A percentile compares a stretch with the other conserved stretches of the same genome.
Evolutionary conservation across 2,329 filamentous ascomycete species (phyloP).

Genomic region (Stachybotrys elegans): DNA sequence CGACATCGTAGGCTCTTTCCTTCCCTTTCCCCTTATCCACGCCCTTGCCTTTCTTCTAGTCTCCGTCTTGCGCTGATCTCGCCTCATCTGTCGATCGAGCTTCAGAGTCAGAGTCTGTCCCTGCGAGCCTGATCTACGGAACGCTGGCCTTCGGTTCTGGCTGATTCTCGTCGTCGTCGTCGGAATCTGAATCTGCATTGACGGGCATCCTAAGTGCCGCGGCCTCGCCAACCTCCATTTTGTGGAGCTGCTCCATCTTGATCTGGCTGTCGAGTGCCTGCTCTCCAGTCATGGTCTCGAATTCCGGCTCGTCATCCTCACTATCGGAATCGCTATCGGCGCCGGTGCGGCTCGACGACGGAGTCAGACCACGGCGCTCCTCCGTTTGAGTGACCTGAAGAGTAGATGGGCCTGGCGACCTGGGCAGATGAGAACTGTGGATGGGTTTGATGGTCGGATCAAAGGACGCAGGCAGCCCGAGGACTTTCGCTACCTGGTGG

Average conservation of each 20-base stretch:
- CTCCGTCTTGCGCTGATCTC: no score
- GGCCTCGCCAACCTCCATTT: slow-evolving; percentile 57
- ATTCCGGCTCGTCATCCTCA: slow-evolving; percentile 34
- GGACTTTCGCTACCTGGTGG: slow-evolving; percentile 57
- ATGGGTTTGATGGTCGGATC: slow-evolving; percentile 60
- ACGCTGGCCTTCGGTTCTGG: slow-evolving; percentile 14
- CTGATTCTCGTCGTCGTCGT: slow-evolving; percentile 24
- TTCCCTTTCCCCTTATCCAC: no score
- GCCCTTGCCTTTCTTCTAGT: no score
- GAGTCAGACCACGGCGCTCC: slow-evolving; percentile 15
- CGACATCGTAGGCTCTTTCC: no score
- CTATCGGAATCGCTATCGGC: slow-evolving; percentile 36
- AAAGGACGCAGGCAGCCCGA: slow-evolving; percentile 57
- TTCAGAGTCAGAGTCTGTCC: no score
- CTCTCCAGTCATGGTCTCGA: slow-evolving; percentile 39
- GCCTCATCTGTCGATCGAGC: no score
- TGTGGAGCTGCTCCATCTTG: slow-evolving; percentile 46
- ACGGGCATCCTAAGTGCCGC: slow-evolving; percentile 40
- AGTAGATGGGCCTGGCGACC: slow-evolving; percentile 12
- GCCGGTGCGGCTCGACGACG: slow-evolving; percentile 25
- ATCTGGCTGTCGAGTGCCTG: slow-evolving; percentile 13
- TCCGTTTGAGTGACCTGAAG: slow-evolving; percentile 9
- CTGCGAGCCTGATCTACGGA: slow-evolving; percentile 26
- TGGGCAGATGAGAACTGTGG: slow-evolving; percentile 22
- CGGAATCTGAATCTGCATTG: slow-evolving; percentile 33